Percentiles rank a stretch among this genome's conserved stretches.
Conservation (phyloP, 331 rosid genomes). For the Cydonia oblonga region DNA sequence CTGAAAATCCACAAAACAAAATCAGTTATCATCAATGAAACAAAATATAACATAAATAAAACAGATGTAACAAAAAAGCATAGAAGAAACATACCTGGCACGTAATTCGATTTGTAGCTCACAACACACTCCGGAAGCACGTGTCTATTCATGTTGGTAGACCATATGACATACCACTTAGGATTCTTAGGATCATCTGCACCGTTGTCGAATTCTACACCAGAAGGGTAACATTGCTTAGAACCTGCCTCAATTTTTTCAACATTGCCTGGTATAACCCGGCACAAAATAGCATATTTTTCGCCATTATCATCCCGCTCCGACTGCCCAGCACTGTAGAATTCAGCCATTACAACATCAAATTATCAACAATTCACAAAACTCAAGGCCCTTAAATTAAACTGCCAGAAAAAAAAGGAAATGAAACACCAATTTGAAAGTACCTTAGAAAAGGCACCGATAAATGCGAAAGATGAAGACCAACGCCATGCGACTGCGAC, state of each 20-base stretch:
- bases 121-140: slow-evolving; percentile 50
- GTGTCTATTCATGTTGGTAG: slow-evolving; percentile 34
- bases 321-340: slow-evolving; percentile 30
- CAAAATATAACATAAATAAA: neutral
- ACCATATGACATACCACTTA: slow-evolving; percentile 48
- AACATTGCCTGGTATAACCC: slow-evolving; percentile 44
- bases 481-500: slow-evolving; percentile 19
- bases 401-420: too few species aligned
- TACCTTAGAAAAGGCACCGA: slow-evolving; percentile 39
- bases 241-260: slow-evolving; percentile 41
- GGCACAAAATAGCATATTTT: slow-evolving; percentile 47
- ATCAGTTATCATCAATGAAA: neutral
- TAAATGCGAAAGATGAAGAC: slow-evolving; percentile 32
- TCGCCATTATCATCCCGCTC: slow-evolving; percentile 34
- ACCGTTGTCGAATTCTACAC: slow-evolving; percentile 38
- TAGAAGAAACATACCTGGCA: slow-evolving; percentile 17
- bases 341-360: neutral
- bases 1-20: slow-evolving; percentile 14
- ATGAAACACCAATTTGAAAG: neutral
- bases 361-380: neutral
- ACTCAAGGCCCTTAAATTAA: too few species aligned
- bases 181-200: slow-evolving; percentile 44
- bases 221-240: slow-evolving; percentile 33
- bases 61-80: neutral
- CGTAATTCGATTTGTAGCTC: slow-evolving; percentile 27